Base-by-base conservation (phyloP, 2,329 filamentous ascomycete genomes). In the Hypoxylon sp. region DNA sequence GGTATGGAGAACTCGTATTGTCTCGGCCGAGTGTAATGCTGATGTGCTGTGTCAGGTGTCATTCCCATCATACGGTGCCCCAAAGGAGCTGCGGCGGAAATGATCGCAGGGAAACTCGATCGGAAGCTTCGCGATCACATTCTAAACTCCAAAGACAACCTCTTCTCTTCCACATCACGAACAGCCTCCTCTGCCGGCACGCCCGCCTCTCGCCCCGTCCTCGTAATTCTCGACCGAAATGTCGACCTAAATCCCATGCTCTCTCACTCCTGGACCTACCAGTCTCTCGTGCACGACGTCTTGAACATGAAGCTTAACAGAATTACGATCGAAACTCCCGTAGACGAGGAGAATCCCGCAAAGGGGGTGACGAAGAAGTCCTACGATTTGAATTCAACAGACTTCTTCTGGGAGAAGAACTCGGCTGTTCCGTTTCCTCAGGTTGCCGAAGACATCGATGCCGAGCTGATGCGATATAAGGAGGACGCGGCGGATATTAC, bases 361-460 rank as follows among this genome's bases (percentile, higher is more conserved):
- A 93, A 89, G 71, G 90, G 89, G 0, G 84, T 80, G n/a, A 88
- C 87, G 1, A 97, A 95, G 74, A 94, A 94, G 73, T 84, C 89
- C 0, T 99, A 98, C 70, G 95, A 99, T 70, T 79, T 99, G 35
- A 94, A 86, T 26, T 83, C 91, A 24, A 95, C 86, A 63, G 95
- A 99, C 75, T 98, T 96, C 75, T 99, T 99, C 78, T 99, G 95
- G 95, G 85, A 88, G 60, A 92, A 92, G 73, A 98, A 99, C 73
- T 91, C 95, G 1, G 86, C 90, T 6, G 82, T 91, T 17, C 94
- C 95, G 1, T 98, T 99, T 69, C 95, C 94, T 1, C 92, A 97
- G 69, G 95, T 97, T 2, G 95, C 95, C 1, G 95, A 98, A 74
- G 92, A 97, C 67, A 97, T 97, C 58, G 94, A 98, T 72, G 87